Conservation (phyloP, 164 flowering plant genomes). For the Chloranthus sessilifolius region DNA sequence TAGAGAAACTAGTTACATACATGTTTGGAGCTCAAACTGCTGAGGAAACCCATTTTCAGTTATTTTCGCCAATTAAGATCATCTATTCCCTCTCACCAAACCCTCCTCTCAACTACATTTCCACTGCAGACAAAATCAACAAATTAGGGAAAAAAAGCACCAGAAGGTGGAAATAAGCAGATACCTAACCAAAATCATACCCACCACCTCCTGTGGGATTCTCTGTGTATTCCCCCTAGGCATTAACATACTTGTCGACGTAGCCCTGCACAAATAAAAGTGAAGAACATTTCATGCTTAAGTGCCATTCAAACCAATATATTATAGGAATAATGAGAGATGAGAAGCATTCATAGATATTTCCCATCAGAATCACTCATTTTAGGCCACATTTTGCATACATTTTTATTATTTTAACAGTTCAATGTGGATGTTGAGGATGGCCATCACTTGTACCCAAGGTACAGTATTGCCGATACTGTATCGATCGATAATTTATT, state of each 20-base stretch:
- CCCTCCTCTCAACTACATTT: background rate
- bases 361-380: too few species aligned
- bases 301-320: too few species aligned
- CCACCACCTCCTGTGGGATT: slow-evolving; percentile 8
- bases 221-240: too few species aligned
- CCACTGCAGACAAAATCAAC: slow-evolving; percentile 2
- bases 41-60: slow-evolving; percentile 8
- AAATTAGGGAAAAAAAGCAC: background rate
- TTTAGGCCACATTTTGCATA: too few species aligned
- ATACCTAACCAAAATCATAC: background rate
- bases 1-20: slow-evolving; percentile 19
- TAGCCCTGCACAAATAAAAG: slow-evolving; percentile 56
- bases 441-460: too few species aligned
- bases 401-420: too few species aligned
- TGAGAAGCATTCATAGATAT: too few species aligned
- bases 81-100: background rate
- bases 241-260: slow-evolving; percentile 77
- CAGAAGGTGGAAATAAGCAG: slow-evolving; percentile 1
- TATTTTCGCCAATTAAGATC: slow-evolving; percentile 6
- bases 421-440: too few species aligned
- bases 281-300: too few species aligned
- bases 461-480: too few species aligned
- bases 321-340: too few species aligned
- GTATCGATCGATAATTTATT: too few species aligned
- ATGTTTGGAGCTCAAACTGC: slow-evolving; percentile 11